A percentile compares a stretch with the other conserved stretches of the same genome.
Conservation (phyloP, 768 basidiomycete species). For the Tulasnella sp. region DNA sequence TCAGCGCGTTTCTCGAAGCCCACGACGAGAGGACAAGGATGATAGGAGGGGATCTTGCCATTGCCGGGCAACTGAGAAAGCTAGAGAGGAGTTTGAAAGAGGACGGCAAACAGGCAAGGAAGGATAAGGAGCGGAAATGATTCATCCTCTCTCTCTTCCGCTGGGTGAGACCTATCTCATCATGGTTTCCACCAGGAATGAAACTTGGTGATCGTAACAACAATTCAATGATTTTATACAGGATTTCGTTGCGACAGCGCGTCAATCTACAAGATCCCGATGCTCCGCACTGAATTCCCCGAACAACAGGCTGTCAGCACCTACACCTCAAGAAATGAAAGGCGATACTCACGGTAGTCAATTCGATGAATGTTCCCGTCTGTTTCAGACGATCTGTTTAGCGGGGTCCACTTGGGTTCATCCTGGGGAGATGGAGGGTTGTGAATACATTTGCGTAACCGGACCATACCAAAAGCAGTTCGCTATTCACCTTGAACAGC, state of each 20-base stretch:
- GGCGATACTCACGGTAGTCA: conserved; percentile 42
- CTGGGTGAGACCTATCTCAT: background rate
- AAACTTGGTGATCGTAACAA: background rate
- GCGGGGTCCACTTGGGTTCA: conserved; percentile 84
- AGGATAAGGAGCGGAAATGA: background rate
- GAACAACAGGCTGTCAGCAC: background rate
- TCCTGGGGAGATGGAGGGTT: conserved; percentile 48
- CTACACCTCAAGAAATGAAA: background rate
- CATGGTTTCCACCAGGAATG: background rate
- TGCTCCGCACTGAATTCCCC: background rate
- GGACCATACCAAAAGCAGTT: too few relatives aligned
- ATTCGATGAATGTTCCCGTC: conserved; percentile 62
- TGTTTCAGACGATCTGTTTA: conserved; percentile 59
- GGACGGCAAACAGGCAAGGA: background rate
- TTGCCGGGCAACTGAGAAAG: conserved; percentile 14
- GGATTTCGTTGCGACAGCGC: background rate
- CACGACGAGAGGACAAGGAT: conserved; percentile 11
- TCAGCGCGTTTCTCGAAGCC: background rate
- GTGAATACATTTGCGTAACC: background rate
- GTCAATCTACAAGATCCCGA: background rate
- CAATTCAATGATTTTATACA: background rate
- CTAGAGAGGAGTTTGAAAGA: conserved; percentile 9
- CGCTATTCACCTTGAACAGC: conserved; percentile 66
- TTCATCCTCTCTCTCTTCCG: background rate
- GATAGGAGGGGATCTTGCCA: conserved; percentile 11